A percentile compares a stretch with the other conserved stretches of the same genome.
These are phyloP conservation scores for Aspergillus persii DNA, from an alignment of 2,329 filamentous ascomycete species.

Conservation along the genomic window DNA sequence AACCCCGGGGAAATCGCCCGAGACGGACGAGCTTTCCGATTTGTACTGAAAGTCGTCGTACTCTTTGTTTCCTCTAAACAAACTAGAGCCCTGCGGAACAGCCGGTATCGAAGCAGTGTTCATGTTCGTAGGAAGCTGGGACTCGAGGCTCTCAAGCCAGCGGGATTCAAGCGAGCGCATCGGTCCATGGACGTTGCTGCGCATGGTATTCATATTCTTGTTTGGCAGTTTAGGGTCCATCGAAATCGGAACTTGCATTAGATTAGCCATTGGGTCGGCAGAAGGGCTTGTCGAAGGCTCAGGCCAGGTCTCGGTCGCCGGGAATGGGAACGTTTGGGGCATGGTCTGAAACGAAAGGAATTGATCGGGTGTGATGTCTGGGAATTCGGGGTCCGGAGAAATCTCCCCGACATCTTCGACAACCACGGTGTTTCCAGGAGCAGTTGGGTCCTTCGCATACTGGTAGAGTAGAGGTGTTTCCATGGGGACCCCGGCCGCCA, in stretches of 20 bases:
- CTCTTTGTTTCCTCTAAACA: constrained; percentile 18
- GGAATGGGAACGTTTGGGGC: constrained; percentile 28
- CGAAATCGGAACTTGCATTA: constrained; percentile 9
- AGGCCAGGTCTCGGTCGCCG: constrained; percentile 27
- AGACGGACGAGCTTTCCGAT: constrained; percentile 38
- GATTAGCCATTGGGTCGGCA: constrained; percentile 6
- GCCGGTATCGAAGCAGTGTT: constrained; percentile 23
- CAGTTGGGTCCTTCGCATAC: constrained; percentile 29
- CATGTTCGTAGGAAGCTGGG: constrained; percentile 31
- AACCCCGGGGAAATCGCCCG: constrained; percentile 32
- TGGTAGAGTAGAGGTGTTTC: constrained; percentile 33
- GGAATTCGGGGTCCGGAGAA: constrained; percentile 25
- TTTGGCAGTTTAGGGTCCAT: constrained; percentile 21
- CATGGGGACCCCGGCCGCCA: constrained; percentile 31
- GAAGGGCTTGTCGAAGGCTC: constrained; percentile 17
- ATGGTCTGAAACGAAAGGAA: constrained; percentile 32
- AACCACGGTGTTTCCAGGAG: constrained; percentile 32
- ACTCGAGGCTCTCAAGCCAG: constrained; percentile 34
- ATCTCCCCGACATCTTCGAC: constrained; percentile 36
- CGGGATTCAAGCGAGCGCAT: constrained; percentile 33
- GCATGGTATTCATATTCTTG: constrained; percentile 20
- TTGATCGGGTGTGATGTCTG: constrained; percentile 30
- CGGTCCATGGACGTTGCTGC: constrained; percentile 22
- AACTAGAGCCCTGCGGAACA: constrained; percentile 15
- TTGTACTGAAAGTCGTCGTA: constrained; percentile 34